Evolutionary conservation across 2,329 filamentous ascomycete species (phyloP).

Genomic region (Boeremia exigua): DNA sequence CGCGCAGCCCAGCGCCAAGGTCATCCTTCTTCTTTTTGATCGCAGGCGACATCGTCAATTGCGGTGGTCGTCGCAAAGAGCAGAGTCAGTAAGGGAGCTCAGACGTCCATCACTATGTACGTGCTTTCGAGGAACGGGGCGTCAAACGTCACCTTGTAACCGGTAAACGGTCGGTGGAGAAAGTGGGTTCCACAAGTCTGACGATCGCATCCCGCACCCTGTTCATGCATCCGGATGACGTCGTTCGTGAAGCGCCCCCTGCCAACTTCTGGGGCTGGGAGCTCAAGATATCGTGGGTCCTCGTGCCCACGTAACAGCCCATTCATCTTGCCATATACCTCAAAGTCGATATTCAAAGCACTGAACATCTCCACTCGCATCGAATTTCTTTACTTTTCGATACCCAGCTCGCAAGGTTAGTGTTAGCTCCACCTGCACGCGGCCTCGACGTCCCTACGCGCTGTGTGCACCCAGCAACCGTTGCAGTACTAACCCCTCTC

Average conservation of each 20-base stretch:
- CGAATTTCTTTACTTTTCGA: neutral
- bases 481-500: neutral
- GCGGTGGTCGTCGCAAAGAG: neutral
- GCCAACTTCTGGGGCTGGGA: conserved; percentile 36
- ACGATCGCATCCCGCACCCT: conserved; percentile 28
- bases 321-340: conserved; percentile 15
- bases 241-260: conserved; percentile 43
- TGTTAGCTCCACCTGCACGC: conserved; percentile 13
- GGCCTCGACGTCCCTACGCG: conserved; percentile 9
- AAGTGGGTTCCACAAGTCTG: conserved; percentile 30
- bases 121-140: conserved; percentile 15
- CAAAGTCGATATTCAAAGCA: neutral
- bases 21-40: conserved; percentile 45
- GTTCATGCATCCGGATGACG: conserved; percentile 38
- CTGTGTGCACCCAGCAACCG: conserved; percentile 27
- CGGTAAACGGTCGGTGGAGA: conserved; percentile 27
- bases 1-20: conserved; percentile 51
- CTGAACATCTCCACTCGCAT: conserved; percentile 1
- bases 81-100: conserved; percentile 1
- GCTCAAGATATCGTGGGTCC: conserved; percentile 31
- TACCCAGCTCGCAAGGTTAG: conserved; percentile 21
- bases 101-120: conserved; percentile 18
- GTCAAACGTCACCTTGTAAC: conserved; percentile 15
- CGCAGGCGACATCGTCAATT: conserved; percentile 28
- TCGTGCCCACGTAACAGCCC: conserved; percentile 19